Evolutionary conservation across 2,329 filamentous ascomycete genomes (phyloP).

Genomic region (Madurella mycetomatis): DNA sequence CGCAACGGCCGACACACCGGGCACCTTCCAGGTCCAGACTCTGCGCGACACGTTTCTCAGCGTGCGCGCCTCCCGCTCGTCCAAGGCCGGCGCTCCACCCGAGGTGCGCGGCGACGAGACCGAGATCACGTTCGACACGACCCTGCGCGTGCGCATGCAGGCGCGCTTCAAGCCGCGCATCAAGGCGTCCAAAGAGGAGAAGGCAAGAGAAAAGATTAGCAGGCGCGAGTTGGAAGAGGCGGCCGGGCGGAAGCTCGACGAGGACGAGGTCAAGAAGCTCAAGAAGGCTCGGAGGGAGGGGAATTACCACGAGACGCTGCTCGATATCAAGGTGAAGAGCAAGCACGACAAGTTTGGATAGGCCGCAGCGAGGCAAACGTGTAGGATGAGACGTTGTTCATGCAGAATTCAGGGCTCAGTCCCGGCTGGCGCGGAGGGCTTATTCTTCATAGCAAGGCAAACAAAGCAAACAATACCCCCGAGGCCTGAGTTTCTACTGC

Average conservation of each 20-base stretch:
- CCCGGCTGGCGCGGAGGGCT: not conserved
- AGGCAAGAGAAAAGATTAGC: conserved; percentile 79
- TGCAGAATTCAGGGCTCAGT: not conserved
- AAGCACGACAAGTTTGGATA: conserved; percentile 82
- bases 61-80: conserved; percentile 50
- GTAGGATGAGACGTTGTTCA: not conserved
- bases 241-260: conserved; percentile 69
- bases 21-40: conserved; percentile 72
- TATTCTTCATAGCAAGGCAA: no score
- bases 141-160: conserved; percentile 85
- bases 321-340: conserved; percentile 84
- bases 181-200: conserved; percentile 76
- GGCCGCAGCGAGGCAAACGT: not conserved
- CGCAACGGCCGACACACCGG: conserved; percentile 58
- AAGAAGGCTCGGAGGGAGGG: conserved; percentile 82
- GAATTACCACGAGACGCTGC: conserved; percentile 79
- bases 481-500: no score
- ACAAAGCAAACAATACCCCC: no score
- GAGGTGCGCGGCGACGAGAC: conserved; percentile 76
- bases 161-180: conserved; percentile 84
- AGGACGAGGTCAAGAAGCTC: conserved; percentile 79
- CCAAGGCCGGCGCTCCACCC: conserved; percentile 46
- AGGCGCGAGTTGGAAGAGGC: conserved; percentile 78
- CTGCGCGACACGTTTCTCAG: conserved; percentile 66
- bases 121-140: conserved; percentile 62